These are phyloP conservation scores for Lichina pygmaea DNA, from an alignment of 495 filamentous ascomycete genomes.

Conservation along the genomic window DNA sequence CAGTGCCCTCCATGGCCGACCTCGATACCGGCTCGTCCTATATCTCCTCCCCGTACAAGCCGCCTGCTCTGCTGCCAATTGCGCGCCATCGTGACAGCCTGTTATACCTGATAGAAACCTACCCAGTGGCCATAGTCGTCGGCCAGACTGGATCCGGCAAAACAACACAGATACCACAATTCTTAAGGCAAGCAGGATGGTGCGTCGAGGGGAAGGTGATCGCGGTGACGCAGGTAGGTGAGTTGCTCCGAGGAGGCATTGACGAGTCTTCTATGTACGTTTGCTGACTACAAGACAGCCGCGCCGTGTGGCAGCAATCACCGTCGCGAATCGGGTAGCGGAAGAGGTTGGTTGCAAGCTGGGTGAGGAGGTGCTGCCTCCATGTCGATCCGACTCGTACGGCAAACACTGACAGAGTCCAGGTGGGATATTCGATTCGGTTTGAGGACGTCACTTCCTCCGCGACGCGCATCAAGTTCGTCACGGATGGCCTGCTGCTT, in stretches of 20 bases:
- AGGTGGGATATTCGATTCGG: slow-evolving; percentile 79
- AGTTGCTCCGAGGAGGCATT: slow-evolving; percentile 1
- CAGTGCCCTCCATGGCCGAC: neutral
- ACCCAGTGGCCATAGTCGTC: slow-evolving; percentile 14
- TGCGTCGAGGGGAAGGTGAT: slow-evolving; percentile 61
- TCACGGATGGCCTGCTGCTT: slow-evolving; percentile 87
- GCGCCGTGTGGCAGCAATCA: slow-evolving; percentile 75
- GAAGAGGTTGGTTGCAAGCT: slow-evolving; percentile 79
- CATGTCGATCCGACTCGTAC: neutral
- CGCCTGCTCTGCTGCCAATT: slow-evolving; percentile 16
- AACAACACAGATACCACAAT: slow-evolving; percentile 21
- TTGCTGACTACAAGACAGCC: slow-evolving; percentile 23
- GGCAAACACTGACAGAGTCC: neutral
- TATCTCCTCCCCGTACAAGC: slow-evolving; percentile 12
- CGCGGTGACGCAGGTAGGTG: slow-evolving; percentile 66
- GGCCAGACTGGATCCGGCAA: slow-evolving; percentile 19
- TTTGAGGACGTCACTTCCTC: slow-evolving; percentile 92
- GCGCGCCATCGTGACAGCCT: slow-evolving; percentile 14
- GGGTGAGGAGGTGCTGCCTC: slow-evolving; percentile 37
- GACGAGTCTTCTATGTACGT: neutral
- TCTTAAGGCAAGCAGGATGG: slow-evolving; percentile 41
- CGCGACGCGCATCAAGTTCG: slow-evolving; percentile 73
- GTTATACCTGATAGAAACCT: slow-evolving; percentile 16
- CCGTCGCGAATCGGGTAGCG: slow-evolving; percentile 71
- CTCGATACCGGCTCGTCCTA: slow-evolving; percentile 1